These are phyloP conservation scores for Chaetomiaceae sp. DNA, from an alignment of 2,329 filamentous ascomycete genomes.

Conservation along the genomic window DNA sequence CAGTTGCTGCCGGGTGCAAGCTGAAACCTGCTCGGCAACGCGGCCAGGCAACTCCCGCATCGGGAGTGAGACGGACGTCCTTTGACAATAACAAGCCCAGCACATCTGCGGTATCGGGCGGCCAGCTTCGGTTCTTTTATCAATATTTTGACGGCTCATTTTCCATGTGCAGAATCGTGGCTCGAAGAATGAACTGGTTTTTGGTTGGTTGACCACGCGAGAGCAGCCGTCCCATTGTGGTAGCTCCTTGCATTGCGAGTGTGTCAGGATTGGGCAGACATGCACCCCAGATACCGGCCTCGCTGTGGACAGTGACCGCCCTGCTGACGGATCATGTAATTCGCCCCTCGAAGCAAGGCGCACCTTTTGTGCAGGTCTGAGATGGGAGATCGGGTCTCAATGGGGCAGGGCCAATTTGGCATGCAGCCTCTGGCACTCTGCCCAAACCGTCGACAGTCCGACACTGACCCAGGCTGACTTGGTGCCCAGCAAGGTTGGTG, in stretches of 20 bases:
- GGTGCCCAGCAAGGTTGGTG: conserved; percentile 5
- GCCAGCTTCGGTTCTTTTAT: background rate
- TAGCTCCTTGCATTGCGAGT: background rate
- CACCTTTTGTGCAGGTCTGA: conserved; percentile 2
- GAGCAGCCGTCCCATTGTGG: no score
- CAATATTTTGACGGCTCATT: conserved; percentile 7
- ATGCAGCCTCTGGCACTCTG: conserved; percentile 15
- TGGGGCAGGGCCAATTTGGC: conserved; percentile 10
- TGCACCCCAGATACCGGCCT: conserved; percentile 12
- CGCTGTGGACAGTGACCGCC: no score
- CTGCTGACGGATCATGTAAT: no score
- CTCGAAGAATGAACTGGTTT: no score
- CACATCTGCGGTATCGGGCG: background rate
- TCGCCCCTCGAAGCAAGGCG: conserved; percentile 1
- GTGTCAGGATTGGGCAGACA: conserved; percentile 19
- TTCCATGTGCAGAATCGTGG: conserved; percentile 10
- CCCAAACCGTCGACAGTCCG: conserved; percentile 14
- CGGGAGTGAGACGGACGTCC: no score
- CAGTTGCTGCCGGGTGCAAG: no score
- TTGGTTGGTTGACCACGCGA: no score
- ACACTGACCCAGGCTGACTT: background rate
- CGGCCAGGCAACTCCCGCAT: no score
- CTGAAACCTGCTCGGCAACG: no score
- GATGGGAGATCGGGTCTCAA: conserved; percentile 17
- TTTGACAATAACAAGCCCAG: no score